Base-by-base conservation (phyloP, 2,329 filamentous ascomycete genomes). In the Chaetomium globosum region DNA sequence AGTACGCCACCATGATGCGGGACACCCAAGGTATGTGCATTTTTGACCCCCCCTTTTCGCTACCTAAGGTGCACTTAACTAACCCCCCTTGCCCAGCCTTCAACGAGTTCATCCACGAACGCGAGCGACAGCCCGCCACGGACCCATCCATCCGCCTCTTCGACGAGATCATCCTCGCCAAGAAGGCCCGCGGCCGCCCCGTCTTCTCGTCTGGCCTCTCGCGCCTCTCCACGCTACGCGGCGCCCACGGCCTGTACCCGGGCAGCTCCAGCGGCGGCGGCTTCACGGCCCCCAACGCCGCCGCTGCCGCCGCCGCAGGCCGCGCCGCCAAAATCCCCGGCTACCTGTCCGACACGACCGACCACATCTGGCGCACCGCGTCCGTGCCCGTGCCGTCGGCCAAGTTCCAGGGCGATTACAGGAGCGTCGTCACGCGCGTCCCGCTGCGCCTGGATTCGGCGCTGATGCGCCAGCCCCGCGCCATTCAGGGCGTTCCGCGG, bases 381-480 rank as follows among this genome's bases (percentile, higher is more conserved):
- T 85, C 85, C 13, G 83, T 87, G 49, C 83, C 86, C 7, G 79
- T 85, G 51, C 83, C 84, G n/a, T 84, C 83, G 23, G 82, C 84
- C 60, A 87, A 85, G 71, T 88, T 89, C 69, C 80, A 83, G 0
- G 85, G 85, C 65, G 85, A 88, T 70, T 89, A 89, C 77, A 82
- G 83, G 65, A 77, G 82, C 36, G 81, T 87, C 16, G 80, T 87
- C 61, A 87, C 86, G 13, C 80, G 87, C 70, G 87, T 91, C 46
- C 95, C 95, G 5, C 87, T 91, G 8, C 93, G 91, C 73, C 83
- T 99, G 10, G 95, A 99, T 73, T 85, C 89, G 4, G 85, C 87
- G 16, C 81, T 97, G 55, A 97, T 98, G 92, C 92, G 92, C 75
- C 93, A 97, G 77, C 93, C 93, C 33, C 86, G 93, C 65, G 88